Evolutionary conservation across 352 stramenopile species (phyloP), one percentile per base, ranked within the genome.

Genomic region (Thraustochytrium striatum): DNA sequence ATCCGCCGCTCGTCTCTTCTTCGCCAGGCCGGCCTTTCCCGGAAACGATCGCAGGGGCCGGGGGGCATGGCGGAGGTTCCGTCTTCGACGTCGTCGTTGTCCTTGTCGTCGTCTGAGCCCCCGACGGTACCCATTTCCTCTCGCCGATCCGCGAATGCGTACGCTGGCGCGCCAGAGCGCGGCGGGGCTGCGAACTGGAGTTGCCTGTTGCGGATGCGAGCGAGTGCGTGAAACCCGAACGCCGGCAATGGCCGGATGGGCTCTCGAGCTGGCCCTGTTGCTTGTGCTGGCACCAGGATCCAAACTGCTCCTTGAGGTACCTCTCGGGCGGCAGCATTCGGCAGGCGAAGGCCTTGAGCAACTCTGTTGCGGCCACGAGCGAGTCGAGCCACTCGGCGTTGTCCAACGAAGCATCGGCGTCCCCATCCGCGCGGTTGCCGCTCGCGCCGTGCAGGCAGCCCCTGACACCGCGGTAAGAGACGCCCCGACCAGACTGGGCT

Each of bases 301-400:
- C 41, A 25, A 75, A 75, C 39, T 75, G 65, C 16, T 75, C 65
- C 41, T 75, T 75, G 32, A 75, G 50, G 36, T 61, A 75, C n/a
- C 65, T 30, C 21, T 70, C 41, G 16, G 65, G 65, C 32, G 65
- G 65, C 16, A 75, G 50, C 44, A n/a, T 70, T 32, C 68, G 65
- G 36, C 65, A 75, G 9, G 65, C 65, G 36, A 75, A 75, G 21
- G 65, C 65, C 25, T 75, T 75, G 43, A 75, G 65, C 28, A 75
- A 32, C 65, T 75, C 65, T 16, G 65, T 75, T 3, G 65, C 65
- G 8, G 65, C 68, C 21, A 75, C 65, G n/a, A 75, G 32, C 16
- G 65, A 75, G 50, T 75, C 65, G 21, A 75, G 52, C 65, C 65
- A 75, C 39, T 75, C 65, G 13, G 65, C 65, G 36, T 70, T 75